A percentile compares a stretch with the other conserved stretches of the same genome.
Conservation (phyloP, 2,329 filamentous ascomycete species). For the Stemphylium vesicarium region DNA sequence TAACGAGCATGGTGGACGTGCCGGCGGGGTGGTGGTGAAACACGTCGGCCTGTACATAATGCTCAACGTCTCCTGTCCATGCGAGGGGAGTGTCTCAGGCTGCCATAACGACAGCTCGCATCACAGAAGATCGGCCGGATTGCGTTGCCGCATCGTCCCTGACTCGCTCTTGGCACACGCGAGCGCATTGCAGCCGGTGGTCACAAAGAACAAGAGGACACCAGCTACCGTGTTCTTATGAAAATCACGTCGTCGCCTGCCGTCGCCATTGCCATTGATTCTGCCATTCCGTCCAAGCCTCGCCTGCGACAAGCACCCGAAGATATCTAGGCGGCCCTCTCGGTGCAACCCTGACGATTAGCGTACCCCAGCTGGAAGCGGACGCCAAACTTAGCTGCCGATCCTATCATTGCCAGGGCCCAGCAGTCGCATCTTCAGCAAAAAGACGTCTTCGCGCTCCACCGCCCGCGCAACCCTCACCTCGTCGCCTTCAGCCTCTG, state of each 20-base stretch:
- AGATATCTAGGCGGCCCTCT: constrained; percentile 6
- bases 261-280: neutral
- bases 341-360: constrained; percentile 13
- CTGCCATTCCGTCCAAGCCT: neutral
- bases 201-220: neutral
- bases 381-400: constrained; percentile 30
- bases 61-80: constrained; percentile 32
- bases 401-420: constrained; percentile 24
- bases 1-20: constrained; percentile 14
- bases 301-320: constrained; percentile 9
- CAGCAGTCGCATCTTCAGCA: constrained; percentile 14
- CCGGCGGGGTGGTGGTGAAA: constrained; percentile 39
- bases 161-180: constrained; percentile 29
- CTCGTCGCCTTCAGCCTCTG: constrained; percentile 1
- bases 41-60: constrained; percentile 36
- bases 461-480: constrained; percentile 11
- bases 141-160: constrained; percentile 25
- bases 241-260: neutral
- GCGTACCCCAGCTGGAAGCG: constrained; percentile 24
- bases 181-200: constrained; percentile 19
- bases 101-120: constrained; percentile 14
- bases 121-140: constrained; percentile 27
- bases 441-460: constrained; percentile 17
- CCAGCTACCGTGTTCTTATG: constrained; percentile 2
- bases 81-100: constrained; percentile 38